Percentiles rank a stretch among this genome's conserved stretches.
Conservation (phyloP, 768 basidiomycete genomes). For the Pleurotus ostreatus region DNA sequence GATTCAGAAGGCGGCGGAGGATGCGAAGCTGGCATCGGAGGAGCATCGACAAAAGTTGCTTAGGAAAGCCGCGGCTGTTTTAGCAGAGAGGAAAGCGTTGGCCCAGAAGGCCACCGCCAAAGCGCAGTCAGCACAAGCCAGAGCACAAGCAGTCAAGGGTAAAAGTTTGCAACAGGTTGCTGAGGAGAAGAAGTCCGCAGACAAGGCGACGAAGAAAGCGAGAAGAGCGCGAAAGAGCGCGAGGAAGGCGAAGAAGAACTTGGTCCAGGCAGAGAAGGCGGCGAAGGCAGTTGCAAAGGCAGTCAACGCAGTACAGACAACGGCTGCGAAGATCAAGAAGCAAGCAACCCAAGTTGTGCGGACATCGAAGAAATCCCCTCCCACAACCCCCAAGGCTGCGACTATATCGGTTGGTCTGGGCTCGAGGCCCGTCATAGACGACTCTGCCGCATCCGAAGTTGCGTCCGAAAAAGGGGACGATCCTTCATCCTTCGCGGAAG, state of each 20-base stretch:
- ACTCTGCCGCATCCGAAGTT: slow-evolving; percentile 35
- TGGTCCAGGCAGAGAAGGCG: background rate
- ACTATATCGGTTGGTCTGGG: slow-evolving; percentile 20
- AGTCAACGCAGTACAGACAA: background rate
- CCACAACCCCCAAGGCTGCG: too few species aligned
- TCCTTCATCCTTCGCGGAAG: slow-evolving; percentile 50
- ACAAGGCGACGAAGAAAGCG: slow-evolving; percentile 14
- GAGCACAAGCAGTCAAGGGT: background rate
- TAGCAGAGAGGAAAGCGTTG: background rate
- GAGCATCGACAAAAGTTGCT: background rate
- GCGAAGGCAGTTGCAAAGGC: background rate
- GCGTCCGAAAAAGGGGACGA: slow-evolving; percentile 33
- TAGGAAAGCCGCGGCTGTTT: background rate
- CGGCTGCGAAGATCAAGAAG: background rate
- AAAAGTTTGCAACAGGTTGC: background rate
- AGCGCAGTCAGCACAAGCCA: background rate
- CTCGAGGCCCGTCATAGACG: slow-evolving; percentile 44
- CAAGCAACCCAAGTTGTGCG: background rate
- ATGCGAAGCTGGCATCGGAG: slow-evolving; percentile 6
- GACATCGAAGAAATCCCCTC: too few species aligned
- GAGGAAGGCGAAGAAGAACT: slow-evolving; percentile 13
- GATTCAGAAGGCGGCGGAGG: slow-evolving; percentile 13
- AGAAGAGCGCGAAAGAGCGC: slow-evolving; percentile 1
- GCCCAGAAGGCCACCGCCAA: slow-evolving; percentile 8
- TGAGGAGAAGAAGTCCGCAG: slow-evolving; percentile 2